These are phyloP conservation scores for Globisporangium echinulatum DNA, from an alignment of 352 stramenopile genomes.

Conservation along the genomic window DNA sequence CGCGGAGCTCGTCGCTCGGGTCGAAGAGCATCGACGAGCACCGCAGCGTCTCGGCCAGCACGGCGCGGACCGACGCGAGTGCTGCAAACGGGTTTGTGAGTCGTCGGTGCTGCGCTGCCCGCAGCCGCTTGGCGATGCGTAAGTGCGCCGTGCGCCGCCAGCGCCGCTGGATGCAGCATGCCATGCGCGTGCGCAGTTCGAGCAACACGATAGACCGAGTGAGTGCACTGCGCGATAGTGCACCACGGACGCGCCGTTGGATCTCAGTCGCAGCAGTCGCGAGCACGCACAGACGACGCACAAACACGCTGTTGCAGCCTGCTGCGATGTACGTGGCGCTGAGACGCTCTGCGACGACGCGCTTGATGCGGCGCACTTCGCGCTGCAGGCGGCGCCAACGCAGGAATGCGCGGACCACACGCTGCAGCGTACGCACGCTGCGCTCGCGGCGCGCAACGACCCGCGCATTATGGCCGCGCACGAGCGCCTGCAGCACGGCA, in stretches of 20 bases:
- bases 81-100: constrained; percentile 45
- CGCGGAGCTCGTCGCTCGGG: constrained; percentile 47
- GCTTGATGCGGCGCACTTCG: constrained; percentile 29
- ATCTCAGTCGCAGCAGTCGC: constrained; percentile 45
- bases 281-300: constrained; percentile 22
- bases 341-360: constrained; percentile 16
- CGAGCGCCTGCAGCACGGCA: constrained; percentile 41
- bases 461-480: constrained; percentile 38
- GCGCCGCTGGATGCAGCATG: constrained; percentile 41
- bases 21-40: constrained; percentile 34
- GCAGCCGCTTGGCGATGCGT: constrained; percentile 35
- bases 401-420: constrained; percentile 28
- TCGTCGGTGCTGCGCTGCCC: constrained; percentile 42
- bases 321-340: constrained; percentile 18
- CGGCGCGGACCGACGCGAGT: constrained; percentile 15
- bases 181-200: constrained; percentile 48
- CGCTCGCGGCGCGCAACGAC: constrained; percentile 29
- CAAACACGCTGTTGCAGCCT: constrained; percentile 19
- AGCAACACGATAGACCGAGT: constrained; percentile 25
- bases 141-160: constrained; percentile 55
- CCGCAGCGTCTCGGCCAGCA: constrained; percentile 29
- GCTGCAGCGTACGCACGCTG: constrained; percentile 41
- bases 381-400: constrained; percentile 28
- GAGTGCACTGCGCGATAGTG: constrained; percentile 24
- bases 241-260: constrained; percentile 48